Evolutionary conservation across 1,139 yeast genomes (phyloP).

Genomic region (Yamadazyma membranifaciens): DNA sequence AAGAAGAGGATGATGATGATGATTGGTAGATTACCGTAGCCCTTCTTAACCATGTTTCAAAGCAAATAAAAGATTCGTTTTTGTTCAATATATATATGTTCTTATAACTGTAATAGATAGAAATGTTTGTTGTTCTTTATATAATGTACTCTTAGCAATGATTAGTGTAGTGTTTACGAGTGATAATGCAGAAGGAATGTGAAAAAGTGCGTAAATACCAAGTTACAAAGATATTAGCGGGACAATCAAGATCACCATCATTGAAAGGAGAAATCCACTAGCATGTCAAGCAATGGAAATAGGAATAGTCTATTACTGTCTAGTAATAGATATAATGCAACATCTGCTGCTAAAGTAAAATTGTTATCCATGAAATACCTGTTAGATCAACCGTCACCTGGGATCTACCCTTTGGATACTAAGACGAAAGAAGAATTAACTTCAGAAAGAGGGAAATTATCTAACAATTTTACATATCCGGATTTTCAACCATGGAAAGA

Average conservation of each 20-base stretch:
- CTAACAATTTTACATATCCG: conserved; percentile 47
- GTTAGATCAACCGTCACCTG: conserved; percentile 35
- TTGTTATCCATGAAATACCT: conserved; percentile 34
- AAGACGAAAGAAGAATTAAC: conserved; percentile 9
- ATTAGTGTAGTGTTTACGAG: too few relatives aligned
- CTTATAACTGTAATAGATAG: too few relatives aligned
- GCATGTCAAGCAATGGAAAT: conserved; percentile 36
- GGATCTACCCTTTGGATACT: conserved; percentile 35
- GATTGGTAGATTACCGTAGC: conserved; percentile 21
- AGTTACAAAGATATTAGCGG: too few relatives aligned
- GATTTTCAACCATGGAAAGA: conserved; percentile 83
- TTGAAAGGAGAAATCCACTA: background rate
- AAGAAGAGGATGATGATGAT: conserved; percentile 73
- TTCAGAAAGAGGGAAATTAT: conserved; percentile 8
- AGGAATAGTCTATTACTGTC: conserved; percentile 30
- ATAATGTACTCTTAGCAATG: too few relatives aligned
- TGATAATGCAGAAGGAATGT: too few relatives aligned
- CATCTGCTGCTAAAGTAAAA: conserved; percentile 26
- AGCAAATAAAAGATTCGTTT: background rate
- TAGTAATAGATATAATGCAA: background rate
- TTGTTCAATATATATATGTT: too few relatives aligned
- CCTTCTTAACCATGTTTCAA: background rate
- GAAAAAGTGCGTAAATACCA: too few relatives aligned
- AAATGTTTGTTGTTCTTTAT: too few relatives aligned
- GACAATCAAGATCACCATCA: too few relatives aligned